phyloP scores from a whole-genome alignment of 2,329 filamentous ascomycete genomes.

The Diaporthe citri region DNA sequence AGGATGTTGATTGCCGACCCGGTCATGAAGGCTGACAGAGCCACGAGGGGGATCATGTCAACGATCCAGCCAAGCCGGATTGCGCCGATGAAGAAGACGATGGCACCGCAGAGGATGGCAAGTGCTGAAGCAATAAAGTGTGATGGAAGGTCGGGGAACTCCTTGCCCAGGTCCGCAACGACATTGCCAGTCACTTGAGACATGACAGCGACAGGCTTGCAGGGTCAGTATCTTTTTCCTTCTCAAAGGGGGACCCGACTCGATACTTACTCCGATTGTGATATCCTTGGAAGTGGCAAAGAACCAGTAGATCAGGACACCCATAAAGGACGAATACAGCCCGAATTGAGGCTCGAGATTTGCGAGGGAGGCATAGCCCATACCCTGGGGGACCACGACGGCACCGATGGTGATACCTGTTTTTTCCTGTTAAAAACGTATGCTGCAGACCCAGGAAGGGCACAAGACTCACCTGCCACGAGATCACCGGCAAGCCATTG shows the following conservation, averaged over 20 bases:
- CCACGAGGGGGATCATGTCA: constrained; percentile 90
- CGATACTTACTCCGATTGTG: constrained; percentile 83
- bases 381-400: constrained; percentile 91
- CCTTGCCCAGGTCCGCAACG: constrained; percentile 71
- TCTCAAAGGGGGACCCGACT: constrained; percentile 4
- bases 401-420: constrained; percentile 68
- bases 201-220: constrained; percentile 91
- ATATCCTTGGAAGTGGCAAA: constrained; percentile 99
- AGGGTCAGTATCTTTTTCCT: constrained; percentile 38
- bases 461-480: constrained; percentile 76
- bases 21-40: constrained; percentile 96
- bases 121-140: constrained; percentile 83
- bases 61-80: constrained; percentile 89
- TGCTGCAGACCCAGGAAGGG: constrained; percentile 29
- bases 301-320: constrained; percentile 95
- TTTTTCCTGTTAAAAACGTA: constrained; percentile 18
- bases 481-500: constrained; percentile 92
- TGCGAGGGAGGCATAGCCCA: constrained; percentile 93
- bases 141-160: constrained; percentile 68
- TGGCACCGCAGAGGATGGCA: constrained; percentile 80
- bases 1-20: constrained; percentile 92
- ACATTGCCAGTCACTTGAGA: constrained; percentile 91
- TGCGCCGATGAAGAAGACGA: constrained; percentile 84
- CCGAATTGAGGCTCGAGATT: constrained; percentile 85
- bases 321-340: constrained; percentile 96